Evolutionary conservation across 129 eudicot species (phyloP).

Genomic region (Pulicaria dysenterica): DNA sequence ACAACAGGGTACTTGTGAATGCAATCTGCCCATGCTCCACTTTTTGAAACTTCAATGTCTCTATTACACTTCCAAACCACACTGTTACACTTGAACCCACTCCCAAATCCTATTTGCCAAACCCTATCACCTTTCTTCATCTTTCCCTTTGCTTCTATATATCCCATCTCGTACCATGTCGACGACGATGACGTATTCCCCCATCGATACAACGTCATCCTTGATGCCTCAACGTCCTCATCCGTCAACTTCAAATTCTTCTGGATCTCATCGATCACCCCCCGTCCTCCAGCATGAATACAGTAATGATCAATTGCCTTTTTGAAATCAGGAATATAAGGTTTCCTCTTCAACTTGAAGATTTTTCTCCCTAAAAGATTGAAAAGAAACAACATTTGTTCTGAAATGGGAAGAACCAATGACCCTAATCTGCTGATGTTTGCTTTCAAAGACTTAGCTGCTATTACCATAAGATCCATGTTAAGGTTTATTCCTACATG

Average conservation of each 20-base stretch:
- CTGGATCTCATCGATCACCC: constrained; percentile 47
- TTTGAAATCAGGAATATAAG: constrained; percentile 54
- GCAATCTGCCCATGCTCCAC: constrained; percentile 52
- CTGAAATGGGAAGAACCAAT: constrained; percentile 44
- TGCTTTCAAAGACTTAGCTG: constrained; percentile 45
- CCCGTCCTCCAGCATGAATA: constrained; percentile 65
- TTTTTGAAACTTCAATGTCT: constrained; percentile 33
- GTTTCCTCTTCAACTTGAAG: constrained; percentile 8
- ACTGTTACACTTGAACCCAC: constrained; percentile 63
- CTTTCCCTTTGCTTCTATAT: constrained; percentile 59
- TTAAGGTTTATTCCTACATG: constrained; percentile 42
- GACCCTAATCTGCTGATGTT: constrained; percentile 45
- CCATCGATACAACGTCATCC: constrained; percentile 53
- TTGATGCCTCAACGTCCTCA: constrained; percentile 58
- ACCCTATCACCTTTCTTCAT: constrained; percentile 50
- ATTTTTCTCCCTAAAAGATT: constrained; percentile 31
- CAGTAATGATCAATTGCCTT: constrained; percentile 56
- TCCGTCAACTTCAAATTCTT: constrained; percentile 36
- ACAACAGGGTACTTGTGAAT: constrained; percentile 54
- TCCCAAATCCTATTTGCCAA: constrained; percentile 66
- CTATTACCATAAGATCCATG: constrained; percentile 40
- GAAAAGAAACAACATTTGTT: constrained; percentile 37
- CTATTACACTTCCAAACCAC: constrained; percentile 66
- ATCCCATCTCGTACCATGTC: constrained; percentile 55
- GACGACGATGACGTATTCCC: constrained; percentile 72